Evolutionary conservation across 371 early-diverging fungal species (phyloP), one percentile per base, ranked within the genome.

Genomic region (Catenaria anguillulae): DNA sequence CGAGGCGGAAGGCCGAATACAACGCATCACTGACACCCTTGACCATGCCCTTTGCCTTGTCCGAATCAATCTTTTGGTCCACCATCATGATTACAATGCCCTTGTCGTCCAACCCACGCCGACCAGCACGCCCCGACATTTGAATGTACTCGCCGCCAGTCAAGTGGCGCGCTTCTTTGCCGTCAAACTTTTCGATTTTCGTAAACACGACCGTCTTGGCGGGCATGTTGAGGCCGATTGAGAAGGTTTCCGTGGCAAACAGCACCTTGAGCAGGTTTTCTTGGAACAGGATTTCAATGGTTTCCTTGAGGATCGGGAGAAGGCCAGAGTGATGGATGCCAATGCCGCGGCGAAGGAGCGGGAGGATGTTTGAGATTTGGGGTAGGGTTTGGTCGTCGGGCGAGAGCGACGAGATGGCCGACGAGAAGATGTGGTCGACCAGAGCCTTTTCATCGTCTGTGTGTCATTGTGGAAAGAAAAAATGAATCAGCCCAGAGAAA

Each of bases 221-320:
- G 45, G 99, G 99, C 99, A 99, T 99, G 79, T 99, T 99, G 56
- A 99, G 73, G 54, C 99, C 99, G 70, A 99, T 99, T 8, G 99
- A 97, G 77, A 99, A 99, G 0, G 99, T 99, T 72, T 99, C 99
- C 0, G 99, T 99, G 42, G 99, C 99, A 85, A 99, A 99, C 42
- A 99, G 77, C 21, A 98, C 93, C 77, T 99, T 99, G 42, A 99
- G 68, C 56, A 99, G 74, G 43, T 92, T 93, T 77, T 99, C 98
- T 72, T 97, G 98, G 82, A 99, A 99, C 34, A 99, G 80, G 63
- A 99, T 93, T 77, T 99, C 99, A 40, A 99, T 97, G 15, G 97
- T 92, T 77, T 99, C 99, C 74, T 99, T 99, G 64, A 99, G 78
- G 52, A 99, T 94, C 1, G 99, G 99, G 60, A 99, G 76, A 37